Percentiles rank a stretch among this genome's conserved stretches.
Evolutionary conservation across 768 basidiomycete genomes (phyloP).

Genomic region (Tubosaeta brunneosetosa): DNA sequence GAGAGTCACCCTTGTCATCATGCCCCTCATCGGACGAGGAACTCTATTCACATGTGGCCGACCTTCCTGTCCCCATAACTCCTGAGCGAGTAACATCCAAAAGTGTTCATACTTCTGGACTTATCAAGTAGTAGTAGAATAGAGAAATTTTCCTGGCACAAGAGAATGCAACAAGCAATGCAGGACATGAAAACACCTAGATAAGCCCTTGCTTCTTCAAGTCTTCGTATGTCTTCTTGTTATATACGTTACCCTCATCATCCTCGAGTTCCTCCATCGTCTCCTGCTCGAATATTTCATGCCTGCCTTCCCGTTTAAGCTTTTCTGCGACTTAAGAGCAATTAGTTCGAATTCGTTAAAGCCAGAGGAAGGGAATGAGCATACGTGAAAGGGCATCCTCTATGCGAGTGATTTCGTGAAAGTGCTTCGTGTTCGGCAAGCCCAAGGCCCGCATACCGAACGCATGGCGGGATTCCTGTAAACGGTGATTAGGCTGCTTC

Average conservation of each 20-base stretch:
- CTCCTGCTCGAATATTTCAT: slow-evolving; percentile 90
- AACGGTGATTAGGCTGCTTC: slow-evolving; percentile 18
- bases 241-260: slow-evolving; percentile 97
- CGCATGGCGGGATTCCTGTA: slow-evolving; percentile 88
- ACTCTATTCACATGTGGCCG: slow-evolving; percentile 67
- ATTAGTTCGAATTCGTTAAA: neutral
- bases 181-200: slow-evolving; percentile 27
- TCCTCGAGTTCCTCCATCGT: slow-evolving; percentile 98
- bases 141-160: neutral
- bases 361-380: slow-evolving; percentile 31
- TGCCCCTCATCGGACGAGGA: slow-evolving; percentile 85
- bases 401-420: slow-evolving; percentile 97
- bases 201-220: slow-evolving; percentile 94
- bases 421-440: slow-evolving; percentile 97
- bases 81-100: slow-evolving; percentile 28
- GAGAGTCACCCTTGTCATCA: slow-evolving; percentile 61
- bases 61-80: slow-evolving; percentile 64
- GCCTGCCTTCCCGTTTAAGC: slow-evolving; percentile 92
- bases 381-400: slow-evolving; percentile 91
- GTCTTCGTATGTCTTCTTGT: slow-evolving; percentile 96
- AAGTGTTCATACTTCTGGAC: slow-evolving; percentile 1
- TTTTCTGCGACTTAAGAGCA: slow-evolving; percentile 80
- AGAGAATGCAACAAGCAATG: neutral
- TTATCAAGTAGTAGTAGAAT: slow-evolving; percentile 8
- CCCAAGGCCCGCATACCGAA: slow-evolving; percentile 98